Conservation (phyloP, 208 protist genomes). For the Naegleria fowleri region DNA sequence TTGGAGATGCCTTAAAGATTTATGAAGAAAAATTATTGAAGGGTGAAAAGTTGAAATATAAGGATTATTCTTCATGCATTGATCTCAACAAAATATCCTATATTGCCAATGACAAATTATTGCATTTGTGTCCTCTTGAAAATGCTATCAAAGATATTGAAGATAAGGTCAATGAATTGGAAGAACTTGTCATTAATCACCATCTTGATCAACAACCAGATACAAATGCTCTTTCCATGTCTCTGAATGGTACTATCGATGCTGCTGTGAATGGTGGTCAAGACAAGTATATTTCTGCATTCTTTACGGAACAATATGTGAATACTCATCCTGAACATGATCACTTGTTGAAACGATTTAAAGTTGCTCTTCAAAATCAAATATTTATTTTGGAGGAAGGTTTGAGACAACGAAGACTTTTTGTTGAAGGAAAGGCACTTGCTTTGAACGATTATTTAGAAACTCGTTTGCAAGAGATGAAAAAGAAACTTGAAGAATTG, state of each 20-base stretch:
- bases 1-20: not conserved
- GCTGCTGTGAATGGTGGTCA: slow-evolving; percentile 42
- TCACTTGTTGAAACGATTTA: not conserved
- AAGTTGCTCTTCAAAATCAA: not conserved
- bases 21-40: not conserved
- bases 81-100: not conserved
- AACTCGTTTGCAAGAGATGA: not conserved
- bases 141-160: slow-evolving; percentile 27
- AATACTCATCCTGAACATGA: slow-evolving; percentile 25
- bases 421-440: not conserved
- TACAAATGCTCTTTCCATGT: slow-evolving; percentile 34
- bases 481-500: not conserved
- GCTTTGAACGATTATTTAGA: slow-evolving; percentile 2
- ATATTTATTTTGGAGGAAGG: slow-evolving; percentile 1
- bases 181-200: slow-evolving; percentile 12
- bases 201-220: slow-evolving; percentile 22
- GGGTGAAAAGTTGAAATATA: not conserved
- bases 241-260: slow-evolving; percentile 38
- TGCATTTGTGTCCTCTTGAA: slow-evolving; percentile 29
- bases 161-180: slow-evolving; percentile 34
- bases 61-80: not conserved
- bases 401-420: not conserved
- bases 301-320: slow-evolving; percentile 31
- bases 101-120: slow-evolving; percentile 1
- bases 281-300: slow-evolving; percentile 31